A percentile compares a stretch with the other conserved stretches of the same genome.
These are phyloP conservation scores for Zanthoxylum bungeanum DNA, from an alignment of 345 rosid genomes.

Conservation along the genomic window DNA sequence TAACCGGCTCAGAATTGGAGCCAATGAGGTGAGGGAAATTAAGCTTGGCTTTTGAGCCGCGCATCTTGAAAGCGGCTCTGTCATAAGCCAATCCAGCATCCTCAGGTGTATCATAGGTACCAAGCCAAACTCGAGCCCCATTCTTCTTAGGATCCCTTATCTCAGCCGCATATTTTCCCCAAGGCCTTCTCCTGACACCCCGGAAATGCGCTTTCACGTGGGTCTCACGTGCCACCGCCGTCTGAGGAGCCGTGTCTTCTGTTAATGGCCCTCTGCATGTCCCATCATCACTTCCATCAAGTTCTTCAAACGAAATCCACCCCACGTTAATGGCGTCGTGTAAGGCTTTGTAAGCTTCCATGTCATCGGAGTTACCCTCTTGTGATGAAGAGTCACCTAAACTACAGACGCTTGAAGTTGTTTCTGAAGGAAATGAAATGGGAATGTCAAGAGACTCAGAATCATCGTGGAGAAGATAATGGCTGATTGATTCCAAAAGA, in stretches of 20 bases:
- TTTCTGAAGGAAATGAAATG: too few species aligned
- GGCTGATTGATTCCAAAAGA: too few species aligned
- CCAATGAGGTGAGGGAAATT: slow-evolving; percentile 17
- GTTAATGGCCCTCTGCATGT: too few species aligned
- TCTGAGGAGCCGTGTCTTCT: too few species aligned
- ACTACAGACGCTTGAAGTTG: neutral
- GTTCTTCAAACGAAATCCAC: neutral
- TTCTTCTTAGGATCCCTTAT: slow-evolving; percentile 61
- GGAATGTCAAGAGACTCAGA: too few species aligned
- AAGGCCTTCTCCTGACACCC: slow-evolving; percentile 48
- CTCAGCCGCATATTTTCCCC: slow-evolving; percentile 78
- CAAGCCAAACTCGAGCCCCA: slow-evolving; percentile 66
- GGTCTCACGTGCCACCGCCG: neutral
- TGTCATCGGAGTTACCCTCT: neutral
- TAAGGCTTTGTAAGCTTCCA: neutral
- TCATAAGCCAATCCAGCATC: slow-evolving; percentile 18
- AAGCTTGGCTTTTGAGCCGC: slow-evolving; percentile 17
- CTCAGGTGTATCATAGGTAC: slow-evolving; percentile 54
- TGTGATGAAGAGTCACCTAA: too few species aligned
- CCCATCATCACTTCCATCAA: neutral
- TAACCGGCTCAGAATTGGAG: neutral
- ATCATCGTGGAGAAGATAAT: too few species aligned
- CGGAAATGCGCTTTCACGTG: neutral
- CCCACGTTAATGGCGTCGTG: neutral
- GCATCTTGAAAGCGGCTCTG: slow-evolving; percentile 17